Base-by-base conservation (phyloP, 345 rosid species). In the Odontarrhena argentea region DNA sequence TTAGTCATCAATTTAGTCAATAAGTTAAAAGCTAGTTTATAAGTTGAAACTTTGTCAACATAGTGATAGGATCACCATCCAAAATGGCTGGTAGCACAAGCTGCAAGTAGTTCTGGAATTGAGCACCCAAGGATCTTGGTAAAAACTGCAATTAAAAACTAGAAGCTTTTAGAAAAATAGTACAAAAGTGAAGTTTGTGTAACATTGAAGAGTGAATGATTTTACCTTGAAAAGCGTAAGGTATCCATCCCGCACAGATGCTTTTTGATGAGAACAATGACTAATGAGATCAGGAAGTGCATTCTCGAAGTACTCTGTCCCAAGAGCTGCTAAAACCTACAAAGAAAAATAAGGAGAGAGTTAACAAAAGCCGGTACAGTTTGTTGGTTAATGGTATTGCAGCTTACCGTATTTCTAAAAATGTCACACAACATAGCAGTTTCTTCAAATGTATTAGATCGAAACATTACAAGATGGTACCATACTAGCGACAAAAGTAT, bases 241-340 rank as follows among this genome's bases (percentile, higher is more conserved):
- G 81, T 94, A 94, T 73, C 99, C 99, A 83, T 94, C 99, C 58
- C 99, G 97, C 14, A 91, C 96, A 7, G 92, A 85, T 32, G 97
- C 96, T 75, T 76, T 88, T 61, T 85, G 96, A 76, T 94, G 95
- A 65, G 97, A 91, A 81, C 99, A 94, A 68, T 84, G 92, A 41
- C 89, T 81, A 60, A 94, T 87, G 66, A 94, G 79, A 79, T 94
- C 95, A 71, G 99, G 96, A 61, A 94, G 97, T 63, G 88, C 26
- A 77, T 71, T 50, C 75, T 88, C 96, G 71, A 94, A 88, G 80
- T 91, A 91, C 56, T 68, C 86, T 45, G 79, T 82, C 47, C 99
- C 99, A 73, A 94, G 95, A 53, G 99, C 92, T 76, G 97, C 86
- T 79, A 94, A 82, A 62, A 94, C 99, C 99, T 94, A 78, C 52